Conservation (phyloP, 2,329 filamentous ascomycete genomes). For the Cladosporium halotolerans region DNA sequence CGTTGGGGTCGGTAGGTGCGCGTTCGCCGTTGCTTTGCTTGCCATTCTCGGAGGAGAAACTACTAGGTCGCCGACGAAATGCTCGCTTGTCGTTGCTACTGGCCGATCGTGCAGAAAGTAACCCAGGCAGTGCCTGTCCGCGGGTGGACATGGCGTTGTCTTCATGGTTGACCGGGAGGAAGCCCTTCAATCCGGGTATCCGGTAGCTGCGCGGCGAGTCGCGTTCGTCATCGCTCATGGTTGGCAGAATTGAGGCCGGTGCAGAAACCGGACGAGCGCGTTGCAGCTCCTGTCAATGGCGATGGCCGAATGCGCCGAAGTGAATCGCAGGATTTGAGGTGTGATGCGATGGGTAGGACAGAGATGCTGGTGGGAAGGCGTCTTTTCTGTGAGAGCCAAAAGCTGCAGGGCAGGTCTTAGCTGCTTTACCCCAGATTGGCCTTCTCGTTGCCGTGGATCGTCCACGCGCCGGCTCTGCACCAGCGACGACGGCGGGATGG, state of each 20-base stretch:
- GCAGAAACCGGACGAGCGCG: too few species aligned
- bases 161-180: conserved; percentile 34
- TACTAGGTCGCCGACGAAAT: neutral
- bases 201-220: conserved; percentile 17
- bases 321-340: too few species aligned
- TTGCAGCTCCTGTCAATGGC: too few species aligned
- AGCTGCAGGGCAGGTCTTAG: neutral
- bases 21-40: conserved; percentile 2
- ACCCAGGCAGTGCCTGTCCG: conserved; percentile 37
- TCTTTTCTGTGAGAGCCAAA: neutral
- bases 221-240: conserved; percentile 2
- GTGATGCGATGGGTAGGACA: neutral
- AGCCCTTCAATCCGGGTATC: conserved; percentile 26
- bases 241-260: neutral
- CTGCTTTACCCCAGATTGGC: too few species aligned
- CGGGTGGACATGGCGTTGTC: conserved; percentile 38
- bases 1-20: neutral
- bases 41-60: conserved; percentile 10
- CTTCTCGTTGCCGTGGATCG: too few species aligned
- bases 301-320: too few species aligned
- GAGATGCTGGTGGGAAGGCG: neutral
- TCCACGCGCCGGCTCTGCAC: too few species aligned
- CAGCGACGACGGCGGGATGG: too few species aligned
- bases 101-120: conserved; percentile 17
- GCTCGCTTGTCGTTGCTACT: conserved; percentile 3